phyloP scores from a whole-genome alignment of 2,329 filamentous ascomycete species.

The Fusarium oligoseptatum region DNA sequence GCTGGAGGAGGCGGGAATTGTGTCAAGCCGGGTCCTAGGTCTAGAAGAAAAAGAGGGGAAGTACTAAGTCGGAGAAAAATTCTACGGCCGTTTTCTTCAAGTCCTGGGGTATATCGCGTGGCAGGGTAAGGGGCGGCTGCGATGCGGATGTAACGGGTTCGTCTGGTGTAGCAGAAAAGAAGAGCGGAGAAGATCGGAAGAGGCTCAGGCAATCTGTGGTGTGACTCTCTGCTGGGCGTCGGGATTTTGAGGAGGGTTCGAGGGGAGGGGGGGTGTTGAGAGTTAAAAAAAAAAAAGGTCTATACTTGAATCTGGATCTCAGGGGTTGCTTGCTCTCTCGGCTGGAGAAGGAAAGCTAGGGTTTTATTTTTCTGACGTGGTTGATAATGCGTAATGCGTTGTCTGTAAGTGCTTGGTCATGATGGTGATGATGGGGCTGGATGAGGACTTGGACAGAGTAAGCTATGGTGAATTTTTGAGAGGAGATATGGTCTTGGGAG shows the following conservation, averaged over 20 bases:
- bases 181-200: slow-evolving; percentile 22
- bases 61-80: neutral
- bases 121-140: neutral
- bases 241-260: slow-evolving; percentile 31
- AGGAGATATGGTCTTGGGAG: too few species aligned
- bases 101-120: slow-evolving; percentile 6
- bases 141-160: slow-evolving; percentile 5
- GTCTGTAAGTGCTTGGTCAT: neutral
- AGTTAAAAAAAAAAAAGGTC: neutral
- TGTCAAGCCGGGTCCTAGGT: slow-evolving; percentile 13
- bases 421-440: neutral
- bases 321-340: neutral
- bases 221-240: slow-evolving; percentile 29
- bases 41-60: slow-evolving; percentile 11
- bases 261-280: neutral
- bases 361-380: neutral
- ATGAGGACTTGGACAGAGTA: neutral
- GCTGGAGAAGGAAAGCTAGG: neutral
- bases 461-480: neutral
- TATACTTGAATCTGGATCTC: neutral
- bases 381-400: neutral
- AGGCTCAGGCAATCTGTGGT: slow-evolving; percentile 34
- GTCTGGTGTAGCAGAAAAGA: neutral
- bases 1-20: slow-evolving; percentile 14
- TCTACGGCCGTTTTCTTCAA: neutral